Evolutionary conservation across 2,329 filamentous ascomycete species (phyloP), one percentile per base, ranked within the genome.

Genomic region (Clonostachys byssicola): DNA sequence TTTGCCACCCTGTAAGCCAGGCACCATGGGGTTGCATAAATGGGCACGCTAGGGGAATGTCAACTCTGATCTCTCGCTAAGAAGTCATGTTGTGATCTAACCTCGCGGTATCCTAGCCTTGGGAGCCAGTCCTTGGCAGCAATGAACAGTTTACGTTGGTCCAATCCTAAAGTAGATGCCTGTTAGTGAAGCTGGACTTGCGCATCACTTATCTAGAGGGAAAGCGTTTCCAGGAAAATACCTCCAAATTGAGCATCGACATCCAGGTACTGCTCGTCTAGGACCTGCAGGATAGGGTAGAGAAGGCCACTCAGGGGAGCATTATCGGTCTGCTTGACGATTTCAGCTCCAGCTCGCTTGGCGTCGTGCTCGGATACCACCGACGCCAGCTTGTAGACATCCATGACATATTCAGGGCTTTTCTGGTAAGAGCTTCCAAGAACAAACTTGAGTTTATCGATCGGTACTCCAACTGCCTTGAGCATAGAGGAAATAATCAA

Each of bases 241-340:
- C 86, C 89, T 47, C 92, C 92, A 52, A 96, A 92, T 61, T 99
- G 90, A 3, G 81, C 86, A 64, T 99, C 92, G 5, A 92, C 89
- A 48, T 84, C 84, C 5, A 99, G 75, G 73, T 96, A 84, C 71
- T 94, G 79, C 71, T 97, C 92, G 60, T 97, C 92, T 42, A 97
- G 73, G 1, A 88, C 88, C 69, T 97, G 94, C 69, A 99, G 55
- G 12, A 70, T 59, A 9, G 68, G 68, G 60, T 72, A 72, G 44
- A 71, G 58, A 3, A 70, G 60, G 23, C 67, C 67, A 43, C 67
- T 83, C 40, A 92, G 65, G 2, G 86, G 80, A 7, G 86, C 81
- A 59, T 92, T 91, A 48, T 81, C 80, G 5, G 86, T 83, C 72
- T 97, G 91, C 77, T 97, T 97, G 54, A 99, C 92, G 8, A 97